Conservation (phyloP, 139 green algal species). For the Pseudopediastrum boryanum region DNA sequence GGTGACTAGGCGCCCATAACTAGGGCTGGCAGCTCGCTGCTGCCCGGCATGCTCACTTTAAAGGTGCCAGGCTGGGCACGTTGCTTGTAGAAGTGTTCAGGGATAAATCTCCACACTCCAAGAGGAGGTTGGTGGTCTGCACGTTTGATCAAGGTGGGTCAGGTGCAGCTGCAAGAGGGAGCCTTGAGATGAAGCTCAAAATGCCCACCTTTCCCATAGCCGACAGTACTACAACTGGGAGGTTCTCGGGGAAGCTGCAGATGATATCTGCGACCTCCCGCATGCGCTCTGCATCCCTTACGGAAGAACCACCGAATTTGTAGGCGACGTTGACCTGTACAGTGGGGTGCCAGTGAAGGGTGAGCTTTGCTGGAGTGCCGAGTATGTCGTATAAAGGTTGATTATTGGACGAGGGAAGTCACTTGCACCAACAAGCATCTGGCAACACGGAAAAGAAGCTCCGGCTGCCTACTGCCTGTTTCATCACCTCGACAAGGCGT, state of each 20-base stretch:
- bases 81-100: slow-evolving; percentile 57
- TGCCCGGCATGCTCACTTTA: slow-evolving; percentile 48
- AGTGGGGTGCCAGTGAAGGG: background rate
- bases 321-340: slow-evolving; percentile 81
- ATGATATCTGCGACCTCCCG: slow-evolving; percentile 94
- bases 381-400: too few species aligned
- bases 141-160: background rate
- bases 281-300: slow-evolving; percentile 90
- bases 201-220: slow-evolving; percentile 95
- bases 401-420: too few species aligned
- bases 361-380: too few species aligned
- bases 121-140: slow-evolving; percentile 96
- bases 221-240: slow-evolving; percentile 92
- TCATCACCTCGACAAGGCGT: too few species aligned
- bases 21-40: too few species aligned
- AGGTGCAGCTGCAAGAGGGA: background rate
- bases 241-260: slow-evolving; percentile 82
- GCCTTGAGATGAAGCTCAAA: background rate
- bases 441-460: too few species aligned
- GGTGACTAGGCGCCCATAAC: background rate
- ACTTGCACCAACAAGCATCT: too few species aligned
- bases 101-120: slow-evolving; percentile 84
- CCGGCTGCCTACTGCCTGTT: too few species aligned
- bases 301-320: slow-evolving; percentile 98
- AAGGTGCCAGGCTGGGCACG: slow-evolving; percentile 61